Evolutionary conservation across 768 basidiomycete species (phyloP).

Genomic region (Hericium rajendrae): DNA sequence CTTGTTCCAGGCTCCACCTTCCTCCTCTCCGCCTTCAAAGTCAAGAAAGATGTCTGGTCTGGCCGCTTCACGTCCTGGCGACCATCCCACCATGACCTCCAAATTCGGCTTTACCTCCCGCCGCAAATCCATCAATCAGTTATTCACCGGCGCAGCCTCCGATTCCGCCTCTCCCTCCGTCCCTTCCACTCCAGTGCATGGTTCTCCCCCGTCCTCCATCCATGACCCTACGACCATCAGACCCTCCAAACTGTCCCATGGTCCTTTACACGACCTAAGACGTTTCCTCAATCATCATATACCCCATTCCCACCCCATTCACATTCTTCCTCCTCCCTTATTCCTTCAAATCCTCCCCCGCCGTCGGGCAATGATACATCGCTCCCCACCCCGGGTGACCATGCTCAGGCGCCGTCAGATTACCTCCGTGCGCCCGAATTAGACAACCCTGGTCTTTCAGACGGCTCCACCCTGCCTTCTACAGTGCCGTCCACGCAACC

Average conservation of each 20-base stretch:
- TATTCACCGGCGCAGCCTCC: constrained; percentile 12
- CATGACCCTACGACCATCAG: constrained; percentile 3
- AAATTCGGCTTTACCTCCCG: constrained; percentile 12
- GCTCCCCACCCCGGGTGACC: constrained; percentile 22
- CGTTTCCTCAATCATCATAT: constrained; percentile 93
- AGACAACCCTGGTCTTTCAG: constrained; percentile 25
- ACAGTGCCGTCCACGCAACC: constrained; percentile 11
- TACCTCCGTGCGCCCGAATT: constrained; percentile 26
- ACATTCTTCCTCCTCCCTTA: constrained; percentile 16
- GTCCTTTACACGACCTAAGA: constrained; percentile 86
- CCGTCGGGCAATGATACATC: constrained; percentile 18
- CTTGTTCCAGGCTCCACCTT: constrained; percentile 9
- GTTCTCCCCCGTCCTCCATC: no score
- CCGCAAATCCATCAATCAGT: constrained; percentile 16
- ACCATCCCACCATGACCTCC: constrained; percentile 21
- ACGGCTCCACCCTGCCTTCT: constrained; percentile 16
- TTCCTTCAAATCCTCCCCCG: constrained; percentile 15
- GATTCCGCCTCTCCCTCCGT: constrained; percentile 7
- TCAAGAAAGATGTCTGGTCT: constrained; percentile 9
- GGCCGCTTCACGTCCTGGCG: constrained; percentile 15
- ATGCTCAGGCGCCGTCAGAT: constrained; percentile 22
- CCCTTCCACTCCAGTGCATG: background rate
- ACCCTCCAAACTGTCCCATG: constrained; percentile 35
- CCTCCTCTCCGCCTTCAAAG: constrained; percentile 6
- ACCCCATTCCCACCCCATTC: constrained; percentile 37